Percentiles rank a stretch among this genome's conserved stretches.
Evolutionary conservation across 1,284 basidiomycete genomes (phyloP).

Genomic region (Ganoderma multipileum): DNA sequence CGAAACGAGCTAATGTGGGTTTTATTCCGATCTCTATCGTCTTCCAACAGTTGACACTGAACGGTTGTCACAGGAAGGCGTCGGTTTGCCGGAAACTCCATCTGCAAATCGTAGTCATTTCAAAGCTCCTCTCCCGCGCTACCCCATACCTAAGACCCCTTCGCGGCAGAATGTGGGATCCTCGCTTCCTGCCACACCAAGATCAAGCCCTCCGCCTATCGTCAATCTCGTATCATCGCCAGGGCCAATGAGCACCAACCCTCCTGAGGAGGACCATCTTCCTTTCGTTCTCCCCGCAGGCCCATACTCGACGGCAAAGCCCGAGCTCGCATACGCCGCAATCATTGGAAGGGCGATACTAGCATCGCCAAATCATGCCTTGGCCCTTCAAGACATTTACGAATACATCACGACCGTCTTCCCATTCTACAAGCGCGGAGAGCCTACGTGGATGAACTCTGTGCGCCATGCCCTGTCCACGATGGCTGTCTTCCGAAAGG

Average conservation of each 20-base stretch:
- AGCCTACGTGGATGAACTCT: slow-evolving; percentile 96
- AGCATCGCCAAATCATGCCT: slow-evolving; percentile 81
- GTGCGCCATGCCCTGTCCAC: slow-evolving; percentile 88
- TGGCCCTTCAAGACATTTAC: slow-evolving; percentile 96
- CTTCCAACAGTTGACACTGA: not conserved
- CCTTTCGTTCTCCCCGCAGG: slow-evolving; percentile 83
- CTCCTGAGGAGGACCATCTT: slow-evolving; percentile 65
- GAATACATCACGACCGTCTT: slow-evolving; percentile 94
- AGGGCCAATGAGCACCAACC: slow-evolving; percentile 68
- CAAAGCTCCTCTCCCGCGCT: slow-evolving; percentile 29
- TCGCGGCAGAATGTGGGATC: slow-evolving; percentile 41
- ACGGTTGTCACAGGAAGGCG: slow-evolving; percentile 21
- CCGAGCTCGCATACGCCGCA: slow-evolving; percentile 90
- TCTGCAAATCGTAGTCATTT: slow-evolving; percentile 26
- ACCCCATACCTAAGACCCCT: slow-evolving; percentile 29
- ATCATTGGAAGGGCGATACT: slow-evolving; percentile 95
- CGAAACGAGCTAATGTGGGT: slow-evolving; percentile 31
- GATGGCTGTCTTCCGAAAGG: slow-evolving; percentile 80
- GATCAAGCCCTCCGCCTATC: slow-evolving; percentile 52
- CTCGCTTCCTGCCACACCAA: slow-evolving; percentile 59
- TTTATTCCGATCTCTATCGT: not conserved
- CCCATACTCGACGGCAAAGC: slow-evolving; percentile 82
- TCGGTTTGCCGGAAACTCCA: slow-evolving; percentile 28
- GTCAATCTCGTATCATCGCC: slow-evolving; percentile 83
- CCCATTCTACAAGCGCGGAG: slow-evolving; percentile 91